Percentiles rank a stretch among this genome's conserved stretches.
phyloP scores from a whole-genome alignment of 2,329 filamentous ascomycete species.

The Fusarium neocosmosporiellum region DNA sequence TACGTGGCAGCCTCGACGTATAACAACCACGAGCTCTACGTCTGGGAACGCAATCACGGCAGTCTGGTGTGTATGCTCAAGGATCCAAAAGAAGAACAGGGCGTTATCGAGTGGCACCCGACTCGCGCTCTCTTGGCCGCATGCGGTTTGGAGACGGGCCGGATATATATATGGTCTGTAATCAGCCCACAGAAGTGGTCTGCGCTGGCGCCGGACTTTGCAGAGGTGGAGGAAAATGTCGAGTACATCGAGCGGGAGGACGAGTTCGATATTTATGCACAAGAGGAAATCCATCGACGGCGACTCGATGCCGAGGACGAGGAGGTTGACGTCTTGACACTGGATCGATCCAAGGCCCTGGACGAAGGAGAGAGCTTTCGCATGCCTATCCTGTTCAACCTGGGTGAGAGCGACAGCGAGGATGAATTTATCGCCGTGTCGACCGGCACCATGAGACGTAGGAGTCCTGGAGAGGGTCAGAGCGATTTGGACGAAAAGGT shows the following conservation, averaged over 20 bases:
- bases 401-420: slow-evolving; percentile 94
- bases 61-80: slow-evolving; percentile 97
- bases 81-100: slow-evolving; percentile 95
- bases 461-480: slow-evolving; percentile 80
- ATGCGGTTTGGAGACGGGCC: slow-evolving; percentile 90
- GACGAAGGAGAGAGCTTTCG: slow-evolving; percentile 75
- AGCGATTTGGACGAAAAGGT: slow-evolving; percentile 63
- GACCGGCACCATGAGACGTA: slow-evolving; percentile 85
- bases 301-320: slow-evolving; percentile 93
- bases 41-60: slow-evolving; percentile 95
- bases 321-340: slow-evolving; percentile 87
- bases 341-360: slow-evolving; percentile 73
- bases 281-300: slow-evolving; percentile 93
- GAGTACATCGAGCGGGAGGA: slow-evolving; percentile 96
- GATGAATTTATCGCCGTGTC: slow-evolving; percentile 81
- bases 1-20: slow-evolving; percentile 97
- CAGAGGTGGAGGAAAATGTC: slow-evolving; percentile 97
- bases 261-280: slow-evolving; percentile 97
- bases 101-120: slow-evolving; percentile 97
- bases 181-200: slow-evolving; percentile 97
- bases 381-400: slow-evolving; percentile 93
- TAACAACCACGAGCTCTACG: slow-evolving; percentile 98
- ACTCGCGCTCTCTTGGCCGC: slow-evolving; percentile 87
- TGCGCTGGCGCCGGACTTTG: slow-evolving; percentile 94
- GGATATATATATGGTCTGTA: slow-evolving; percentile 96